Evolutionary conservation across 805 yeast genomes (phyloP).

Genomic region (Yamadazyma akitaensis): DNA sequence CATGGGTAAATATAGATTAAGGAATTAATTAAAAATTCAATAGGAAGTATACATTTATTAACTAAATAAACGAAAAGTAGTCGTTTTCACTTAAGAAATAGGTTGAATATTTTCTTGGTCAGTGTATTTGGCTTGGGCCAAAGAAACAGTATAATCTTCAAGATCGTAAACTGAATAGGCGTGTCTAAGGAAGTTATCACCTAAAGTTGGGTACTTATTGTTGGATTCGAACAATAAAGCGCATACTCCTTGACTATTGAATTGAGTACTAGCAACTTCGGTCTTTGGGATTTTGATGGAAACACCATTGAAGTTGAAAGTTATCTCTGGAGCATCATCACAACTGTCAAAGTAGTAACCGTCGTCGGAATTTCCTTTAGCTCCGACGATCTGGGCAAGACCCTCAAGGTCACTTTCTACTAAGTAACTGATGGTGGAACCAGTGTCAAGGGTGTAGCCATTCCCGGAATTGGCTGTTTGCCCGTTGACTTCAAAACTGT

Average conservation of each 20-base stretch:
- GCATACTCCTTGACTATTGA: background rate
- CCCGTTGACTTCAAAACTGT: constrained; percentile 25
- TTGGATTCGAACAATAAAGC: background rate
- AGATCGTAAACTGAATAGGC: constrained; percentile 63
- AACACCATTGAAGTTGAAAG: constrained; percentile 5
- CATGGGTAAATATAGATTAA: constrained; percentile 51
- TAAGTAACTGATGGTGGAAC: constrained; percentile 37
- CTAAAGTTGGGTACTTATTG: constrained; percentile 40
- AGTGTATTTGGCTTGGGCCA: constrained; percentile 36
- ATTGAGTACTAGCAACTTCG: constrained; percentile 4
- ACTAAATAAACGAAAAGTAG: background rate
- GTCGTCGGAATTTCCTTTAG: constrained; percentile 29
- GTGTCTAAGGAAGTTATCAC: constrained; percentile 63
- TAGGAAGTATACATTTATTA: background rate
- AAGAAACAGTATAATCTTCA: constrained; percentile 50
- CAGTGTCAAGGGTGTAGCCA: constrained; percentile 21
- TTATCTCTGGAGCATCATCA: background rate
- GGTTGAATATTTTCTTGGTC: constrained; percentile 39
- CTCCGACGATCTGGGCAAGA: constrained; percentile 38
- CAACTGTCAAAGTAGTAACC: constrained; percentile 3
- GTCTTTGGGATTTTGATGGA: constrained; percentile 4
- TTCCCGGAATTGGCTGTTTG: constrained; percentile 1
- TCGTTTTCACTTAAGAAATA: background rate
- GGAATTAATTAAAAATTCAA: background rate
- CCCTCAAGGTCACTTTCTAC: constrained; percentile 29